These are phyloP conservation scores for Ceratobasidium sp. DNA, from an alignment of 1,284 basidiomycete species.

Conservation along the genomic window DNA sequence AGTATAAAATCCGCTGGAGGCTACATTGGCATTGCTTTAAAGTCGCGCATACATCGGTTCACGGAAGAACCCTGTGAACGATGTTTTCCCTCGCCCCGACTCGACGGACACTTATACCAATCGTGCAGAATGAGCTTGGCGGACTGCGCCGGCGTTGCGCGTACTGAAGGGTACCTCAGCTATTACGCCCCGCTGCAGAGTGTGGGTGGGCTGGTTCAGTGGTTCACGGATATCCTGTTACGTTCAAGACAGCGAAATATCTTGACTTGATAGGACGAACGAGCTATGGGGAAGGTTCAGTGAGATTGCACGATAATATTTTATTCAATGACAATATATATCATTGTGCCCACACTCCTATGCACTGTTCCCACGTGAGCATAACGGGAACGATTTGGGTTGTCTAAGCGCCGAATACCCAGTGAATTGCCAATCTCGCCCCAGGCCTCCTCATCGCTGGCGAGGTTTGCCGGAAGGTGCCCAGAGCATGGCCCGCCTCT, in stretches of 20 bases:
- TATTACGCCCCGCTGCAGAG: conserved; percentile 67
- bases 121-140: conserved; percentile 69
- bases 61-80: conserved; percentile 68
- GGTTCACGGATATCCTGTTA: conserved; percentile 64
- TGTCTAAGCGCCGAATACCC: too few relatives aligned
- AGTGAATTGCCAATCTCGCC: too few relatives aligned
- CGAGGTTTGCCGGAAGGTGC: too few relatives aligned
- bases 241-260: neutral
- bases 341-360: too few relatives aligned
- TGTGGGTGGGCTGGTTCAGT: conserved; percentile 62
- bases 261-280: too few relatives aligned
- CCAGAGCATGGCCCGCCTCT: too few relatives aligned
- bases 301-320: too few relatives aligned
- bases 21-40: conserved; percentile 64
- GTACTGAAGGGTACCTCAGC: conserved; percentile 83
- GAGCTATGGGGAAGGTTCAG: too few relatives aligned
- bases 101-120: conserved; percentile 66
- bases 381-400: too few relatives aligned
- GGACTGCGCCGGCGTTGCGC: conserved; percentile 74
- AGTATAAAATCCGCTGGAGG: conserved; percentile 65
- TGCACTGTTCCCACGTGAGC: too few relatives aligned
- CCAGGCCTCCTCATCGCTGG: too few relatives aligned
- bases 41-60: conserved; percentile 74
- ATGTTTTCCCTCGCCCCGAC: conserved; percentile 56
- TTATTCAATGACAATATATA: too few relatives aligned